A percentile compares a stretch with the other conserved stretches of the same genome.
phyloP scores from a whole-genome alignment of 78 protist genomes.

The Chrysochromulina tobinii region DNA sequence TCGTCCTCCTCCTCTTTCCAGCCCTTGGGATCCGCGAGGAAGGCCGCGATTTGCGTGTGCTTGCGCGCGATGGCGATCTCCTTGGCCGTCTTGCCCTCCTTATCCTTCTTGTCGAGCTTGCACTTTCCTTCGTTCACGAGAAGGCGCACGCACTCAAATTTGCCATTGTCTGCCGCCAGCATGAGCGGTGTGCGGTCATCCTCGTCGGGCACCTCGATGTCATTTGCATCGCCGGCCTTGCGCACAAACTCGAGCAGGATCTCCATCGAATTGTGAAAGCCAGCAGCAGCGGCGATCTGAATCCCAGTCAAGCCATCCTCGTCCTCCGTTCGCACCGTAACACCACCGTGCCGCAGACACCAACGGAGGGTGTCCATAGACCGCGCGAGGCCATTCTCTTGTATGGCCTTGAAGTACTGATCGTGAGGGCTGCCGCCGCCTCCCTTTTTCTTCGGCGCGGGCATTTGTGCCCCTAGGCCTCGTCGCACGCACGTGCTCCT shows the following conservation, averaged over 20 bases:
- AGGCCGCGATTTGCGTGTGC: background rate
- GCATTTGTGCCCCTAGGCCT: background rate
- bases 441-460: background rate
- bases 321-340: background rate
- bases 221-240: background rate
- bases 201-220: background rate
- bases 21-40: background rate
- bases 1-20: background rate
- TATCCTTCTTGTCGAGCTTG: background rate
- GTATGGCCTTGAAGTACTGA: background rate
- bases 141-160: background rate
- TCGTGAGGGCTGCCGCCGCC: background rate
- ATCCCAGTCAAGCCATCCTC: background rate
- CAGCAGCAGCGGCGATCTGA: background rate
- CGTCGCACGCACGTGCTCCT: no score
- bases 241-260: background rate
- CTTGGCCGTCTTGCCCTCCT: background rate
- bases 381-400: background rate
- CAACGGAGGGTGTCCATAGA: background rate
- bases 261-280: background rate
- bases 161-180: constrained; percentile 10
- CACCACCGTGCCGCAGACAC: constrained; percentile 24
- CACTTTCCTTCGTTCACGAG: background rate
- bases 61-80: background rate
- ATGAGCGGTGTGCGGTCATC: constrained; percentile 24